phyloP scores from a whole-genome alignment of 2,329 filamentous ascomycete species.

The Diaporthe nobilis region DNA sequence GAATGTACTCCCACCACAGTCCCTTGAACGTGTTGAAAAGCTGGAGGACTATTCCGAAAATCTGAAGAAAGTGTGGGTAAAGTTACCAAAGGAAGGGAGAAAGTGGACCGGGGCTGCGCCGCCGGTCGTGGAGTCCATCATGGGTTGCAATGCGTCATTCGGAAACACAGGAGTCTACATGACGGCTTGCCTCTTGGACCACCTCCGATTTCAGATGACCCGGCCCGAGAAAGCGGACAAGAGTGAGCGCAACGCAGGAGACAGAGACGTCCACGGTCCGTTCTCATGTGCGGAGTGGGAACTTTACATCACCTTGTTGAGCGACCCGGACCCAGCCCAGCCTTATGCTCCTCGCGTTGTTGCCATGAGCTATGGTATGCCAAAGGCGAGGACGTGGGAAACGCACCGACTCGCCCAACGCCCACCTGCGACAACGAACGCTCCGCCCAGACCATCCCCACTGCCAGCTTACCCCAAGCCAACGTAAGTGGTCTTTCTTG shows the following conservation, averaged over 20 bases:
- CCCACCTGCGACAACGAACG: rapidly evolving
- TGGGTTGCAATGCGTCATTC: neutral
- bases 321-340: neutral
- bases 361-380: neutral
- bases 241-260: too few relatives aligned
- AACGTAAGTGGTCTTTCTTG: neutral
- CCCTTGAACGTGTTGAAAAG: neutral
- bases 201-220: neutral
- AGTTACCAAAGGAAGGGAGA: neutral
- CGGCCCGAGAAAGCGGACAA: too few relatives aligned
- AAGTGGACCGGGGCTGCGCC: neutral
- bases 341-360: neutral
- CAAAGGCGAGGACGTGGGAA: neutral
- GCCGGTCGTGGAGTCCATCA: neutral
- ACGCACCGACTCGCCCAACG: too few relatives aligned
- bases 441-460: rapidly evolving
- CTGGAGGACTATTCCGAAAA: neutral
- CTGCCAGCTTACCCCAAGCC: neutral
- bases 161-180: neutral
- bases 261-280: neutral
- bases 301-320: neutral
- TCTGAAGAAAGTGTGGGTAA: neutral
- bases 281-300: neutral
- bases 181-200: neutral
- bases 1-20: neutral